Conservation (phyloP, 2,329 filamentous ascomycete genomes). For the Decorospora gaudefroyi region DNA sequence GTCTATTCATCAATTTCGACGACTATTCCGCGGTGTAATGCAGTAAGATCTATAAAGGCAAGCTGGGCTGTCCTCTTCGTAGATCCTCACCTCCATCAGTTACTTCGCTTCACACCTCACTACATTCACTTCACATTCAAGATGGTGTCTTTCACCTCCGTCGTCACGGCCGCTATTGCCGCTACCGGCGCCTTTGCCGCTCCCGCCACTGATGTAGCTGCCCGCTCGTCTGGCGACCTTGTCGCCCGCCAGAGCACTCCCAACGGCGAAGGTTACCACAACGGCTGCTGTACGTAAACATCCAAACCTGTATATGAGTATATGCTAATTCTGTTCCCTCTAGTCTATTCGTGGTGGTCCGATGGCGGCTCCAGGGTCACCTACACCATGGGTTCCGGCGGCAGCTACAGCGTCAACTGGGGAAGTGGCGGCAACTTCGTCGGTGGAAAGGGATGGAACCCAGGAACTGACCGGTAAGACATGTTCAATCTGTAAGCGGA, state of each 20-base stretch:
- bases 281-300: conserved; percentile 56
- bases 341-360: conserved; percentile 62
- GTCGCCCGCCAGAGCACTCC: conserved; percentile 49
- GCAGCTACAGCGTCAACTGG: conserved; percentile 59
- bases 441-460: conserved; percentile 63
- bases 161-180: conserved; percentile 34
- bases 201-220: conserved; percentile 44
- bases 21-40: conserved; percentile 7
- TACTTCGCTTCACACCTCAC: conserved; percentile 12
- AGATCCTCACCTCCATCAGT: conserved; percentile 18
- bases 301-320: neutral
- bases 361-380: conserved; percentile 57
- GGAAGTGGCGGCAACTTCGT: conserved; percentile 59
- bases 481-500: conserved; percentile 8
- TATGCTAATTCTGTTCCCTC: neutral
- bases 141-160: conserved; percentile 39
- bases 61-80: conserved; percentile 14
- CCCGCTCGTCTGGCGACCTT: conserved; percentile 41
- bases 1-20: conserved; percentile 9
- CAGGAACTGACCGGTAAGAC: conserved; percentile 56
- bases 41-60: conserved; percentile 25
- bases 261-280: conserved; percentile 57
- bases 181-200: conserved; percentile 33
- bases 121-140: conserved; percentile 10
- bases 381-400: conserved; percentile 60